A percentile compares a stretch with the other conserved stretches of the same genome.
phyloP scores from a whole-genome alignment of 148 eudicot genomes.

The Simmondsia chinensis region DNA sequence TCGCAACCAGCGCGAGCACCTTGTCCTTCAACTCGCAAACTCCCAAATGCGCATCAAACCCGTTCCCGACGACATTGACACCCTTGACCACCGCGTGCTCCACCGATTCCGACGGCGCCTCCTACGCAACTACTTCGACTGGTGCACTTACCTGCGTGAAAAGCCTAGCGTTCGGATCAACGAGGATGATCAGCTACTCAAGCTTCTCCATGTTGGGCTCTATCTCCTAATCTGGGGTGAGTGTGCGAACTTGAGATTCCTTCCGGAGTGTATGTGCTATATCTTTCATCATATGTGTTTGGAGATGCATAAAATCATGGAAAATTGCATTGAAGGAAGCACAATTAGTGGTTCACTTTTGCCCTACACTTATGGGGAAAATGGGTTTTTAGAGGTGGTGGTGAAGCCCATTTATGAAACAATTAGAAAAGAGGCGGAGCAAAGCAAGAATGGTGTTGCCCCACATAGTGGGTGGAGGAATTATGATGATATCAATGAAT shows the following conservation, averaged over 20 bases:
- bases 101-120: slow-evolving; percentile 61
- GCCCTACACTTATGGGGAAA: slow-evolving; percentile 52
- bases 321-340: slow-evolving; percentile 68
- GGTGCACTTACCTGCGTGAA: slow-evolving; percentile 74
- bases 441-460: slow-evolving; percentile 67
- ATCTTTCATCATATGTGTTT: slow-evolving; percentile 77
- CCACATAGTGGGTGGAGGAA: slow-evolving; percentile 89
- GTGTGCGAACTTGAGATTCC: slow-evolving; percentile 63
- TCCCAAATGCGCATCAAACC: slow-evolving; percentile 80
- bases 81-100: slow-evolving; percentile 47
- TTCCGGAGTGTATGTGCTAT: slow-evolving; percentile 66
- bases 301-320: slow-evolving; percentile 66
- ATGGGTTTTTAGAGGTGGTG: slow-evolving; percentile 41
- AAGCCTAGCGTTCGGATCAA: slow-evolving; percentile 62
- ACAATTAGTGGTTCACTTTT: slow-evolving; percentile 60
- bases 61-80: slow-evolving; percentile 59
- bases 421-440: slow-evolving; percentile 48
- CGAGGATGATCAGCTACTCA: slow-evolving; percentile 52
- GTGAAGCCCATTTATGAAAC: slow-evolving; percentile 79
- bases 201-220: slow-evolving; percentile 53
- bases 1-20: slow-evolving; percentile 74
- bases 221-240: slow-evolving; percentile 88
- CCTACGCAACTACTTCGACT: slow-evolving; percentile 46
- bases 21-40: slow-evolving; percentile 76
- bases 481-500: slow-evolving; percentile 89